A percentile compares a stretch with the other conserved stretches of the same genome.
phyloP scores from a whole-genome alignment of 805 yeast species.

The Saccharomycopsis javanensis region DNA sequence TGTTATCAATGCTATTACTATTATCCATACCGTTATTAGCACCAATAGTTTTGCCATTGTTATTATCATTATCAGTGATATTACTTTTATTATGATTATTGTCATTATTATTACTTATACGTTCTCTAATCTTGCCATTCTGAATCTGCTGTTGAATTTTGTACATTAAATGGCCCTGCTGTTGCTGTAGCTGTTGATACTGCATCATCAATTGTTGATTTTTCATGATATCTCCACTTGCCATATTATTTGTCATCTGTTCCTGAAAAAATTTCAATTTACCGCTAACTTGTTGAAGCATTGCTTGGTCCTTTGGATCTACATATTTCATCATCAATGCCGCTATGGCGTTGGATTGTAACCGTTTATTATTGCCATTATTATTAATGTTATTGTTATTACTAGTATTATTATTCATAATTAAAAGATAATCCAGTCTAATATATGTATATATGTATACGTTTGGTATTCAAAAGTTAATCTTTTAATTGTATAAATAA shows the following conservation, averaged over 20 bases:
- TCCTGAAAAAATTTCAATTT: slow-evolving; percentile 11
- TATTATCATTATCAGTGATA: slow-evolving; percentile 19
- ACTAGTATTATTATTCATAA: no score
- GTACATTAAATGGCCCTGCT: slow-evolving; percentile 3
- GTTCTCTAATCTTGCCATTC: background rate
- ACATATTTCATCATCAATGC: slow-evolving; percentile 8
- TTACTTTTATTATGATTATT: slow-evolving; percentile 19
- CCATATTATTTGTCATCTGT: slow-evolving; percentile 7
- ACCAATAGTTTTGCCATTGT: slow-evolving; percentile 20
- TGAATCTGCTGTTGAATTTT: slow-evolving; percentile 11
- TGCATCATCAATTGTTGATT: slow-evolving; percentile 7
- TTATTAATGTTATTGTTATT: background rate
- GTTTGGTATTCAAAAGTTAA: no score
- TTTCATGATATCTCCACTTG: slow-evolving; percentile 1
- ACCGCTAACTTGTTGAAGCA: slow-evolving; percentile 6
- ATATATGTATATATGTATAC: no score
- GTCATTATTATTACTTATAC: slow-evolving; percentile 21
- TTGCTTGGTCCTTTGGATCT: slow-evolving; percentile 11
- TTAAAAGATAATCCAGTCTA: no score
- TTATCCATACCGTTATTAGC: slow-evolving; percentile 18
- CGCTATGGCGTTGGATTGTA: background rate
- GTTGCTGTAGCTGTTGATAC: slow-evolving; percentile 6
- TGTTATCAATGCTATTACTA: slow-evolving; percentile 14
- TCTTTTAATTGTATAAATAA: no score
- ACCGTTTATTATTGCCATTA: background rate